Base-by-base conservation (phyloP, 331 rosid species). In the Dryas integrifolia region DNA sequence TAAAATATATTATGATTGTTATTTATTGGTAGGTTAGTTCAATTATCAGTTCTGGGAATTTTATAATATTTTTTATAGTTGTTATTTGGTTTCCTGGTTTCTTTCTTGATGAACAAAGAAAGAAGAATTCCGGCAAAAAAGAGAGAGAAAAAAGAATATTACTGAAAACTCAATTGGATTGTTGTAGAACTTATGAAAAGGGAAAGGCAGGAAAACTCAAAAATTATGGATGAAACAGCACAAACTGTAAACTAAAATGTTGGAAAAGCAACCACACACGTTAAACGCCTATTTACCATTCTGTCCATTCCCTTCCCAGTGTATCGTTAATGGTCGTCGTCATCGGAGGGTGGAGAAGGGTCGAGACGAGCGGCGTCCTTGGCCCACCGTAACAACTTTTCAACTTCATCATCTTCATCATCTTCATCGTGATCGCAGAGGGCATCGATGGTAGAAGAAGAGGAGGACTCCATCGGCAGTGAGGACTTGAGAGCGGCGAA, bases 341-440 rank as follows among this genome's bases (percentile, higher is more conserved):
- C 82, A 18, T 84, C 86, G 40, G 89, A 88, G 2, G 96, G 85
- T 4, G 96, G 90, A 65, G 96, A 90, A 53, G 96, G 96, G 75
- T 93, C 89, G 10, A 93, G 92, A 58, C 97, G 96, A 3, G 88
- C 97, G 3, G 97, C 89, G 71, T 93, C 98, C 77, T 88, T 90
- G 69, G 96, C 98, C 98, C 97, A 93, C 12, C 74, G 85, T 8
- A 88, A 90, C 80, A 92, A 67, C 79, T 82, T 88, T 84, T 83
- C 89, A 55, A 92, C 86, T 49, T 92, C 87, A 62, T 76, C 83
- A 3, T 83, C 92, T 70, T 85, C 92, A 7, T 91, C 85, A 7
- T 83, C 83, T 7, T 61, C 70, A 21, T 77, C 86, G 0, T 73
- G 83, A 0, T 50, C 67, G 10, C 21, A 21, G 50, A 7, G 2